Evolutionary conservation across 495 filamentous ascomycete genomes (phyloP).

Genomic region (Amphirosellinia nigrospora): DNA sequence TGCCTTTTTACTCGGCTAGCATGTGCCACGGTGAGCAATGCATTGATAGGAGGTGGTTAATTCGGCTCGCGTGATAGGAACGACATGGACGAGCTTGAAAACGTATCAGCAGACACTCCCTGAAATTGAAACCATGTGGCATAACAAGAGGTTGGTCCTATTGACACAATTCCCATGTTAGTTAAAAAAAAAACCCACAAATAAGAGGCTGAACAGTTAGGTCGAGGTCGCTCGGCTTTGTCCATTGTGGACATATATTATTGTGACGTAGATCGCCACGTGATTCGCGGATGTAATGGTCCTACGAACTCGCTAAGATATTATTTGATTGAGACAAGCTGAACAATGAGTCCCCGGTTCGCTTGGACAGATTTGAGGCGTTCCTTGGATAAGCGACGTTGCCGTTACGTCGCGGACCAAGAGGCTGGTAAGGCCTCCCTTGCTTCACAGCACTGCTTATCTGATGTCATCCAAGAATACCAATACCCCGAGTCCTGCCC

Average conservation of each 20-base stretch:
- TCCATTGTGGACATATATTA: no score
- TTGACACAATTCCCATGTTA: background rate
- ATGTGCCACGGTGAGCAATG: constrained; percentile 5
- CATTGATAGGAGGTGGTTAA: background rate
- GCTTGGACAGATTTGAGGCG: background rate
- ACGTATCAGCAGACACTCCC: background rate
- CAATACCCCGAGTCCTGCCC: no score
- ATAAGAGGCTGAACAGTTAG: constrained; percentile 15
- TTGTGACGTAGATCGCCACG: background rate
- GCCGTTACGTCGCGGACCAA: background rate
- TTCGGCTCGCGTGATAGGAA: constrained; percentile 7
- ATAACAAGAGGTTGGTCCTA: background rate
- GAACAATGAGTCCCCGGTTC: background rate
- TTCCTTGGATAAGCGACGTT: constrained; percentile 2
- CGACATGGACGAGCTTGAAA: constrained; percentile 3
- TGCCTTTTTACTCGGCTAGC: background rate
- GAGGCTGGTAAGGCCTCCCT: background rate
- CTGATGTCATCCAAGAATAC: constrained; percentile 18
- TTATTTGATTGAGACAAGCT: background rate
- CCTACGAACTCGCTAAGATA: background rate
- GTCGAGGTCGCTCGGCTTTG: background rate
- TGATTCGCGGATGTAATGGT: background rate
- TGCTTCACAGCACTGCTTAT: background rate
- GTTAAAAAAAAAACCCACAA: constrained; percentile 11
- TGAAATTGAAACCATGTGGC: background rate